Evolutionary conservation across 371 early-diverging fungal genomes (phyloP).

Genomic region (Haplosporangium sp.): DNA sequence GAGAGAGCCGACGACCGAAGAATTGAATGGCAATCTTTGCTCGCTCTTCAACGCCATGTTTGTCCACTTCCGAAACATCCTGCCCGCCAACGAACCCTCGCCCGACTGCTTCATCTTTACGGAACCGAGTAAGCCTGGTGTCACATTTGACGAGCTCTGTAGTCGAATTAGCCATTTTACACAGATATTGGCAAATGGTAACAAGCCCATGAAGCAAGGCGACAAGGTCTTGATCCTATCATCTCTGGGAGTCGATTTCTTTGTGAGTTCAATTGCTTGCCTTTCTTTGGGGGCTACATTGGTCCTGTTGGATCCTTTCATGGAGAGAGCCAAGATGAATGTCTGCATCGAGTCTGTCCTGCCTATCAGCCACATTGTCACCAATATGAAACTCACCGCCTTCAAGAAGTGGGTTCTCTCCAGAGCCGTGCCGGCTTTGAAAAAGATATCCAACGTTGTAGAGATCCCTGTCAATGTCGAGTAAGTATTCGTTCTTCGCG

Average conservation of each 20-base stretch:
- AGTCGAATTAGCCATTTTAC: slow-evolving; percentile 49
- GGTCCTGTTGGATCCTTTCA: slow-evolving; percentile 48
- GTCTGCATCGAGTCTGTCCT: slow-evolving; percentile 53
- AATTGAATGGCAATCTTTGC: slow-evolving; percentile 51
- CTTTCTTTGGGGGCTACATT: slow-evolving; percentile 46
- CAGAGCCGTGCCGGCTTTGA: slow-evolving; percentile 48
- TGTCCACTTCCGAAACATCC: slow-evolving; percentile 24
- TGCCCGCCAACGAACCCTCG: slow-evolving; percentile 35
- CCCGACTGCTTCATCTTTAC: slow-evolving; percentile 55
- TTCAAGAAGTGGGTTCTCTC: slow-evolving; percentile 56
- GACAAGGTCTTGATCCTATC: slow-evolving; percentile 50
- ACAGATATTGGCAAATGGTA: slow-evolving; percentile 35
- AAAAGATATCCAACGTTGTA: slow-evolving; percentile 47
- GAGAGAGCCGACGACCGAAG: slow-evolving; percentile 44
- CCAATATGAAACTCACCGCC: slow-evolving; percentile 50
- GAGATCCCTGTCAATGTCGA: slow-evolving; percentile 50
- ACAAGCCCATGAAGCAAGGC: slow-evolving; percentile 29
- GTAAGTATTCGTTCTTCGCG: slow-evolving; percentile 16
- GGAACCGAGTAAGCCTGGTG: slow-evolving; percentile 42
- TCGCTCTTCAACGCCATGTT: slow-evolving; percentile 54
- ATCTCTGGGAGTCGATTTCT: slow-evolving; percentile 52
- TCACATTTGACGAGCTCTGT: slow-evolving; percentile 52
- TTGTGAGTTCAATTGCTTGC: slow-evolving; percentile 49
- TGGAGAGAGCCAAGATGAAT: slow-evolving; percentile 55
- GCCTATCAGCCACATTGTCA: slow-evolving; percentile 50